Evolutionary conservation across 2,329 filamentous ascomycete species (phyloP), one percentile per base, ranked within the genome.

Genomic region (Penicillium sp.): DNA sequence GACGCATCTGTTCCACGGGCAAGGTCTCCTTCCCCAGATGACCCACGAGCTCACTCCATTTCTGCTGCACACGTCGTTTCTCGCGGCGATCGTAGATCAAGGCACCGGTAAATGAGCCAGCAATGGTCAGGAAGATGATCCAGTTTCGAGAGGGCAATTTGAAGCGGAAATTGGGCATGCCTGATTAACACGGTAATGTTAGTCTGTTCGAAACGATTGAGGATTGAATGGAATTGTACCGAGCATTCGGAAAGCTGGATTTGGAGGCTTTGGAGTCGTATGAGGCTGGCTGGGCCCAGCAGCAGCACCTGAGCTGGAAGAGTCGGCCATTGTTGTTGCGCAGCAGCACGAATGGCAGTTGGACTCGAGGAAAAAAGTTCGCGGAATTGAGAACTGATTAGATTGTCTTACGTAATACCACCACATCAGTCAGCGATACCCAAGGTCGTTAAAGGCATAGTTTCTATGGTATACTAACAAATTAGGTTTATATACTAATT

Each of bases 91-190:
- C 92, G 72, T 98, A 95, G 59, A 92, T 76, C 39, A 96, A 75
- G 35, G 87, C 84, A 11, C 78, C 80, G 4, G 85, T 79, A 59
- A 95, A 84, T 31, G 85, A 78, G 36, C 82, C 82, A 8, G 83
- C 82, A 38, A 96, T 64, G 31, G 83, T 74, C 65, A 89, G 80
- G 70, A 98, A 98, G 57, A 98, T 95, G 68, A 92, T 79, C 92
- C 92, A 98, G 64, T 96, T 96, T 45, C 92, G 84, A 12, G 90
- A 96, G 6, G 92, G 92, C 12, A 98, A 79, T 65, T 80, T 87
- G 53, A 81, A 76, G 42, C 85, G 84, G 44, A 95, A 77, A 51
- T 82, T 84, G 34, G 90, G 90, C 41, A 98, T 71, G 40, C 90
- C 90, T 82, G 40, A 41, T 13, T 12, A 36, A 28, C 26, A 11